A percentile compares a stretch with the other conserved stretches of the same genome.
Evolutionary conservation across 2,329 filamentous ascomycete genomes (phyloP).

Genomic region (Fusarium newnesense): DNA sequence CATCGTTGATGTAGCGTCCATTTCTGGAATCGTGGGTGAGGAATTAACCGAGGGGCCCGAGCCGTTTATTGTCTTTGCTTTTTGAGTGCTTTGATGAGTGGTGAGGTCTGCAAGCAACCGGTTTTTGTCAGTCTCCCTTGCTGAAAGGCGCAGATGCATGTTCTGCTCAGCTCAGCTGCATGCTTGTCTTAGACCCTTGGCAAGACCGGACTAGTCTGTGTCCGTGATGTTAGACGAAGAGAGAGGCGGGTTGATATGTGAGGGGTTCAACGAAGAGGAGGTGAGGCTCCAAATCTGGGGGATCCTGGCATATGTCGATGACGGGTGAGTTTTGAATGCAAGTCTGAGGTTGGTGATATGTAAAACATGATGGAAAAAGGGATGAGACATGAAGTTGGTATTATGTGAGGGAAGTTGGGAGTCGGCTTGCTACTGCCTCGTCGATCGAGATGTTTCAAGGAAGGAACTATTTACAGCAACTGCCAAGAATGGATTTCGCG

Average conservation of each 20-base stretch:
- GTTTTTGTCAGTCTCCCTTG: conserved; percentile 23
- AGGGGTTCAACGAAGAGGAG: conserved; percentile 22
- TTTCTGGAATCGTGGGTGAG: conserved; percentile 1
- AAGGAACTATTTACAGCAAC: background rate
- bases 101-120: background rate
- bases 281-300: conserved; percentile 22
- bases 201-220: conserved; percentile 3
- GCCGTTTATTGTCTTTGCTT: conserved; percentile 26
- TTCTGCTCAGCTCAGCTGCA: conserved; percentile 1
- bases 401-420: background rate
- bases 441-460: background rate
- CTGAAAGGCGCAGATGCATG: background rate
- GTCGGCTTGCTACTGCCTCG: background rate
- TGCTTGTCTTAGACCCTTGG: conserved; percentile 34
- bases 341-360: background rate
- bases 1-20: background rate
- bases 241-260: conserved; percentile 20
- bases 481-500: background rate
- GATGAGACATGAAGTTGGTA: conserved; percentile 16
- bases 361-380: conserved; percentile 3
- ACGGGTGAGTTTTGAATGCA: background rate
- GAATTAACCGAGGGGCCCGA: conserved; percentile 28
- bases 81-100: conserved; percentile 10
- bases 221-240: background rate
- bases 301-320: conserved; percentile 8